phyloP scores from a whole-genome alignment of 2,329 filamentous ascomycete genomes.

The Neopestalotiopsis rosae region DNA sequence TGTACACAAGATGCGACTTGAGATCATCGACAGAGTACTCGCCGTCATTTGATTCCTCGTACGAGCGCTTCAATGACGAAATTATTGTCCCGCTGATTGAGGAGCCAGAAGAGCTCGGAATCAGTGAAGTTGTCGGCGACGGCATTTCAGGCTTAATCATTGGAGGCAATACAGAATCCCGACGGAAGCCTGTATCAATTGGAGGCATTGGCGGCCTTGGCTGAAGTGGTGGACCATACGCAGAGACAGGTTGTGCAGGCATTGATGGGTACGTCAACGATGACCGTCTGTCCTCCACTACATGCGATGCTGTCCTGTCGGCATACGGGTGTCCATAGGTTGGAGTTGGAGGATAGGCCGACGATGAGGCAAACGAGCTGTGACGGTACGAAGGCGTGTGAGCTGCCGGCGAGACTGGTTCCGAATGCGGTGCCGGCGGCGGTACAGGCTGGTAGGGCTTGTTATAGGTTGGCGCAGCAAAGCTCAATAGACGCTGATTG shows the following conservation, averaged over 20 bases:
- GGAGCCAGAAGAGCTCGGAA: background rate
- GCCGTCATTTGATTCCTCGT: background rate
- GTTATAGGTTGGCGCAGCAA: conserved; percentile 11
- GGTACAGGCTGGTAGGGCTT: conserved; percentile 17
- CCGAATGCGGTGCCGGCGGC: conserved; percentile 15
- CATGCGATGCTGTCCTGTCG: background rate
- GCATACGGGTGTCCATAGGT: conserved; percentile 11
- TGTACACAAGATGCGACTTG: background rate
- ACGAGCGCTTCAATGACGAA: conserved; percentile 2
- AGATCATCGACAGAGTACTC: background rate
- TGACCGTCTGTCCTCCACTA: conserved; percentile 13
- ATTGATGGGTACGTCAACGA: conserved; percentile 12
- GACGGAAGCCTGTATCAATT: conserved; percentile 21
- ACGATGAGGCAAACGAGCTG: conserved; percentile 20
- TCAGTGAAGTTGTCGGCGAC: conserved; percentile 3
- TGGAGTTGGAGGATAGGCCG: conserved; percentile 8
- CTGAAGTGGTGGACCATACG: conserved; percentile 12
- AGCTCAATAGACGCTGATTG: conserved; percentile 4
- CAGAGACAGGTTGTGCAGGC: background rate
- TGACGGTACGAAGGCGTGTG: conserved; percentile 29
- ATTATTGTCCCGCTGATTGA: background rate
- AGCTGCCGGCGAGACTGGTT: conserved; percentile 18
- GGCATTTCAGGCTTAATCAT: background rate
- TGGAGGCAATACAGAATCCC: background rate
- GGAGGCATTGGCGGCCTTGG: conserved; percentile 12